Base-by-base conservation (phyloP, 495 filamentous ascomycete species). In the Neurospora sp. region DNA sequence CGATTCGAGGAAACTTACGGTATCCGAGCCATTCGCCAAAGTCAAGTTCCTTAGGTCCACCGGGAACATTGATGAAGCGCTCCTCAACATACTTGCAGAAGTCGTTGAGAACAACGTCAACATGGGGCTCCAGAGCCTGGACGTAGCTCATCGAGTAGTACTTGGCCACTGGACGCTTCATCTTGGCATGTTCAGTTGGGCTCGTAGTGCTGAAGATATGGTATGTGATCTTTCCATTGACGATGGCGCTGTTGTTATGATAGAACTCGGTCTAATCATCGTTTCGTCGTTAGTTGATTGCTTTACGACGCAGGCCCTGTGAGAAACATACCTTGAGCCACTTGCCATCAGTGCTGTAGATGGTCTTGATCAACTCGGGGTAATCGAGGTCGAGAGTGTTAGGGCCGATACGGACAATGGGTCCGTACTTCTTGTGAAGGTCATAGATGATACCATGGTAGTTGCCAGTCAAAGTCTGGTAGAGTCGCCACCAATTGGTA, bases 371-470 rank as follows among this genome's bases (percentile, higher is more conserved):
- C 39, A 78, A 74, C 23, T 75, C 78, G 2, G 80, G 79, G 71
- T 84, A 82, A 31, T 83, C 80, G 4, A 90, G 77, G n/a, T 83
- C 85, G 12, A 89, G 74, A 12, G 77, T 74, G 70, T 86, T 86
- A 6, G 88, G 88, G 0, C 87, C 88, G 38, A 88, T 74, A 4
- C 87, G 85, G 14, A 90, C 85, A n/a, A 88, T 74, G 35, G 80
- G 78, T 2, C 87, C 88, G 77, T 88, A 85, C 69, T 81, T 78
- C 38, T 79, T 44, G 74, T 89, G 88, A 2, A 88, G 78, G 4
- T 75, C 71, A 20, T 81, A 72, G 37, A 81, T 73, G 20, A 44
- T 70, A 0, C 39, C 8, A 9, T 80, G 78, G 69, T 79, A 84
- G 0, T 75, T 72, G 18, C 80, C 79, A 46, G 71, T 79, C 16